Base-by-base conservation (phyloP, 2,329 filamentous ascomycete species). In the Geosmithia flava region DNA sequence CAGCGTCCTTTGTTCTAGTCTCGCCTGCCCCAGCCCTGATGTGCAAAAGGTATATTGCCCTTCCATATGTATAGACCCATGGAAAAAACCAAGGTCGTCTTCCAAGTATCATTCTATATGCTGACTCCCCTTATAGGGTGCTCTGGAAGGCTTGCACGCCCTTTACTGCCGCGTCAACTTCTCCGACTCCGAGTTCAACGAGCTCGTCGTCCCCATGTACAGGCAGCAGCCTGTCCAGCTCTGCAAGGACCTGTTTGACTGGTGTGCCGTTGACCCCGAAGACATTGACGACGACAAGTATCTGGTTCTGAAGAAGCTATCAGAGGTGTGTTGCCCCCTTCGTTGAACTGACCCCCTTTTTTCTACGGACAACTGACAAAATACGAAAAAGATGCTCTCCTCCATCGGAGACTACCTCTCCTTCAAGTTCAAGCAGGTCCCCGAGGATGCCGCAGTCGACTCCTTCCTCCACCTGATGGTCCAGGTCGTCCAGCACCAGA, bases 271-370 rank as follows among this genome's bases (percentile, higher is more conserved):
- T 42, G 84, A 89, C 53, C 78, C 87, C 3, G 78, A 87, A 50
- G 84, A 95, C 56, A 80, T 95, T 50, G 87, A 96, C 54, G 88
- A 95, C 58, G 83, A 89, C 58, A 94, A 89, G 61, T 97, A 98
- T 62, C 81, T 87, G 48, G 81, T 96, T 55, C 81, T 87, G 41
- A 97, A 97, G 69, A 96, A 95, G 65, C 79, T 97, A 44, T 89
- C 90, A 1, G 93, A 98, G 77, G 86, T 89, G 73, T 54, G 68
- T 55, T 5, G 16, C 41, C 13, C n/a, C 10, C 45, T 48, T 44
- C 27, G 43, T 48, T 44, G 7, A 40, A 16, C 37, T 10, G 20
- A 39, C 17, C 44, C 5, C 7, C 37, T 30, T 13, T 23, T 42
- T 20, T n/a, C 11, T 20, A n/a, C 51, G 16, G 19, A 23, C 29